Conservation (phyloP, 495 filamentous ascomycete species). For the Penicillium lagena region DNA sequence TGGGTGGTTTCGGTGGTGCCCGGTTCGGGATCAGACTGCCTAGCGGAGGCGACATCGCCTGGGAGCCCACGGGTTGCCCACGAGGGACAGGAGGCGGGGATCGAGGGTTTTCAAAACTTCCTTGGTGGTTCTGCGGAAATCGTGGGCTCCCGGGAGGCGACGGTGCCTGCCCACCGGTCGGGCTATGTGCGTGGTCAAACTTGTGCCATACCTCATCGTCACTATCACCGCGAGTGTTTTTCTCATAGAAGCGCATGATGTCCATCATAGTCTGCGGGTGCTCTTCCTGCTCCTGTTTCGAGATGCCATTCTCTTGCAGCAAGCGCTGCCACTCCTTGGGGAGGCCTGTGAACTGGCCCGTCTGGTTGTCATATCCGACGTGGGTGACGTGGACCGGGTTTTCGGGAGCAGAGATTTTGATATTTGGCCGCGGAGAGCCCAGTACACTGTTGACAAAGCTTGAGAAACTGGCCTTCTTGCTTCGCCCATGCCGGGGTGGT, state of each 20-base stretch:
- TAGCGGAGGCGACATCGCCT: slow-evolving; percentile 24
- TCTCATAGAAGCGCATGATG: slow-evolving; percentile 94
- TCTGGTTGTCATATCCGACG: slow-evolving; percentile 94
- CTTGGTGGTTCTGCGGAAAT: slow-evolving; percentile 85
- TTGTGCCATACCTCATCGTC: slow-evolving; percentile 93
- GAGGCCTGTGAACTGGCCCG: slow-evolving; percentile 92
- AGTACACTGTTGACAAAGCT: slow-evolving; percentile 91
- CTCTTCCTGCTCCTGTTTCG: slow-evolving; percentile 90
- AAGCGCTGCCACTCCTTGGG: slow-evolving; percentile 97
- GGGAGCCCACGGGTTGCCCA: slow-evolving; percentile 23
- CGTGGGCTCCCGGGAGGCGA: slow-evolving; percentile 83
- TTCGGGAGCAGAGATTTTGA: slow-evolving; percentile 90
- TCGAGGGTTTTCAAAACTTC: slow-evolving; percentile 94
- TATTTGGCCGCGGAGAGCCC: slow-evolving; percentile 73
- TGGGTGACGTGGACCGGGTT: slow-evolving; percentile 98
- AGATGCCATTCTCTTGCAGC: slow-evolving; percentile 91
- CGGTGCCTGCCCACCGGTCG: slow-evolving; percentile 29
- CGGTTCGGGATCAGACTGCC: slow-evolving; percentile 36
- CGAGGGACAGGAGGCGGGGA: slow-evolving; percentile 86
- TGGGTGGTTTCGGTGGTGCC: slow-evolving; percentile 38
- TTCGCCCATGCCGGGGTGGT: slow-evolving; percentile 34
- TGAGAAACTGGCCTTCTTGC: slow-evolving; percentile 90
- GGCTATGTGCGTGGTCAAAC: slow-evolving; percentile 74
- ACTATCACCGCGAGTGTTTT: slow-evolving; percentile 70
- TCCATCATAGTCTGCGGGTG: slow-evolving; percentile 92